Evolutionary conservation across 345 rosid genomes (phyloP).

Genomic region (Salix purpurea): DNA sequence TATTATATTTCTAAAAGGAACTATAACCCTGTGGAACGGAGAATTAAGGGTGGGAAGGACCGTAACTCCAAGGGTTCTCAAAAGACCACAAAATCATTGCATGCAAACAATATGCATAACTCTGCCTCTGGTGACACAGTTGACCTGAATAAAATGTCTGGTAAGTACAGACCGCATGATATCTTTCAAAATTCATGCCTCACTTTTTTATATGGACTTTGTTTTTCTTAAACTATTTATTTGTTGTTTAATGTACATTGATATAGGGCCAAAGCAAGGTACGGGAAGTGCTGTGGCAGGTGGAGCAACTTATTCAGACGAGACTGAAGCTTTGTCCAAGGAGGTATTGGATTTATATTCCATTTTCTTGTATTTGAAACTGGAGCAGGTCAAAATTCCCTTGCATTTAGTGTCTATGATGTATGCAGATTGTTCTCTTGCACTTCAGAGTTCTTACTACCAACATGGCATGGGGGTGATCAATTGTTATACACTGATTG

Average conservation of each 20-base stretch:
- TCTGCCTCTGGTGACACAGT: slow-evolving; percentile 31
- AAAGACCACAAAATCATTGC: slow-evolving; percentile 72
- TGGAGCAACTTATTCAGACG: slow-evolving; percentile 42
- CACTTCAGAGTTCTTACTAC: neutral
- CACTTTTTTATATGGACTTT: neutral
- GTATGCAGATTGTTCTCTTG: neutral
- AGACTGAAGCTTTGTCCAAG: slow-evolving; percentile 63
- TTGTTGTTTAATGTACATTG: slow-evolving; percentile 7
- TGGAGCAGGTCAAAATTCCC: neutral
- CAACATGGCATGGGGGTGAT: neutral
- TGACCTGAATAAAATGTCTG: slow-evolving; percentile 30
- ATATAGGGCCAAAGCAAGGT: slow-evolving; percentile 58
- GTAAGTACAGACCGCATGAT: slow-evolving; percentile 22
- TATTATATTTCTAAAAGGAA: slow-evolving; percentile 44
- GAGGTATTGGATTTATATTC: slow-evolving; percentile 49
- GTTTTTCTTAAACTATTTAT: neutral
- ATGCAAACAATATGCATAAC: slow-evolving; percentile 54
- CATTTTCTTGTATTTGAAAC: neutral
- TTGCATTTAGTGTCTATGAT: slow-evolving; percentile 6
- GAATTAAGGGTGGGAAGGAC: slow-evolving; percentile 75
- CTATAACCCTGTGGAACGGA: slow-evolving; percentile 82
- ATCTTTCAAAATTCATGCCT: neutral
- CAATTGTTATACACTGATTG: neutral
- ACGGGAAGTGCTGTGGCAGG: slow-evolving; percentile 34
- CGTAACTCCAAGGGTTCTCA: slow-evolving; percentile 42